Base-by-base conservation (phyloP, 2,329 filamentous ascomycete species). In the Aspergillus sp. region DNA sequence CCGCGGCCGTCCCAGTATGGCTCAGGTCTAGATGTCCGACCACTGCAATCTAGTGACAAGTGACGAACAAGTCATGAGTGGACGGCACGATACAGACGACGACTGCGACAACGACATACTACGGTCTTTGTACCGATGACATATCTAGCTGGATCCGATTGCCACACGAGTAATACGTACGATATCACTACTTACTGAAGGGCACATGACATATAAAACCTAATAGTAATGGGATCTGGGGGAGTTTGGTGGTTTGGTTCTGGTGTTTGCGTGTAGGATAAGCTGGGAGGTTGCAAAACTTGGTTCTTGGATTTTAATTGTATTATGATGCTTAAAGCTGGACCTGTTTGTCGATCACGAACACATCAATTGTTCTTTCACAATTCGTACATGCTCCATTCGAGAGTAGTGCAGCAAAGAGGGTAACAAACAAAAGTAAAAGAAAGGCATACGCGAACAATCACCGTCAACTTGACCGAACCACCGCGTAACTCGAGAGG, bases 1-100 rank as follows among this genome's bases (percentile, higher is more conserved):
- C 25, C 69, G 77, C 25, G 70, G 70, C 66, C 71, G 69, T 52
- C 78, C 78, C 47, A 72, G 70, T 68, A 82, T 81, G 79, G 72
- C 78, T 43, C 79, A 81, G 72, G 79, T 81, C 59, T 81, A 79
- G 58, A 46, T 46, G 25, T n/a, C 15, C 7, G 23, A 38, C 8
- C n/a, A 17, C 9, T 15, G 4, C 11, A 11, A 43, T 19, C 22
- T 50, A 50, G 54, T 2, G n/a, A 17, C 34, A 25, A 45, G 17
- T 22, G 23, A 31, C 25, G 15, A 47, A 22, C 23, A 13, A 19
- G 30, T 19, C 22, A 45, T 28, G 9, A 41, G 34, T 41, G 34
- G 34, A 15, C 34, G 34, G 34, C 34, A 41, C 9, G 34, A 41
- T 31, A 30, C n/a, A 19, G 8, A 23, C n/a, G 38, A 45, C 19